Evolutionary conservation across 1,284 basidiomycete genomes (phyloP), one percentile per base, ranked within the genome.

Genomic region (Clitocybe nebularis): DNA sequence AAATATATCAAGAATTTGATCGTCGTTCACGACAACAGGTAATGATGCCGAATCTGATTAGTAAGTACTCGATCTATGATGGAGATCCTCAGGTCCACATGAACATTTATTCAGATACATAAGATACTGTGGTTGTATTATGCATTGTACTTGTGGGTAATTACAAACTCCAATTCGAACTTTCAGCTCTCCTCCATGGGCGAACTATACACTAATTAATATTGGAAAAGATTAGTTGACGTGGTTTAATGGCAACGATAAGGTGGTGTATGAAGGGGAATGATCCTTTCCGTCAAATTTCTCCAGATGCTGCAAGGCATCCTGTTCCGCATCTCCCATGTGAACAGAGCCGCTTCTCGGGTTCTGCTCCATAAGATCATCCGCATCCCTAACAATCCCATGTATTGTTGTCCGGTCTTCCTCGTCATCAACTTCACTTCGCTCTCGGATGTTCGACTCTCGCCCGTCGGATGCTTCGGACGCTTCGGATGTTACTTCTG

Each of bases 371-470:
- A n/a, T n/a, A n/a, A n/a, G n/a, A 37, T 39, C 44, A 35, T 60
- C 64, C 4, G 45, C 55, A 40, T 62, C 66, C 20, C 51, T 51
- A 11, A 55, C 58, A 44, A 67, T 62, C 0, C 68, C 74, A 41
- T 75, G 74, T 53, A 84, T 79, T 9, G 81, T 83, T 47, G 67
- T 68, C 44, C 77, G 66, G 59, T 84, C 81, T 39, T 78, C 76
- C 16, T 66, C 65, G 5, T 60, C 61, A n/a, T 50, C 58, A 23
- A 52, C 57, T 28, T 49, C 57, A 26, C 56, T 49, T 40, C 55
- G 58, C 43, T 63, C 63, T 22, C 48, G 56, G 39, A 52, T 48
- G 34, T 56, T 52, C 17, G 53, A 16, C 9, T 25, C 16, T 17
- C 28, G 20, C 22, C 33, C 34, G 40, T 38, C 39, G 9, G 16